A percentile compares a stretch with the other conserved stretches of the same genome.
Conservation (phyloP, 139 green algal genomes). For the Axilococcus clingmanii region DNA sequence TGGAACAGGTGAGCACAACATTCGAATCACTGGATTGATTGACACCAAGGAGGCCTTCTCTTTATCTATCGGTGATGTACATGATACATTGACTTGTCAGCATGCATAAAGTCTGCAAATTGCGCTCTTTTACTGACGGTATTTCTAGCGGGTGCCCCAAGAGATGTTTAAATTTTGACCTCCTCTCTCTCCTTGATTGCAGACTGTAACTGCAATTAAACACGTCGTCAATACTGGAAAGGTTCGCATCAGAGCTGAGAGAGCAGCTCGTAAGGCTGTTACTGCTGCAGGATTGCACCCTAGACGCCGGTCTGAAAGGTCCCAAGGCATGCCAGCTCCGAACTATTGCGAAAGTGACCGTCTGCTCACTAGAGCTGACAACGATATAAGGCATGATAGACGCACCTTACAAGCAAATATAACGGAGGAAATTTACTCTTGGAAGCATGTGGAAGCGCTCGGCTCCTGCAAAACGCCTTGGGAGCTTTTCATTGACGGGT, state of each 20-base stretch:
- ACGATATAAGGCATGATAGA: too few species aligned
- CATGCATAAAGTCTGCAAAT: too few species aligned
- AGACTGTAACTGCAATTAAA: constrained; percentile 14
- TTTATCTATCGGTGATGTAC: too few species aligned
- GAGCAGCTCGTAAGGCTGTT: background rate
- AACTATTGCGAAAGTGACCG: background rate
- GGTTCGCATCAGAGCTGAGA: background rate
- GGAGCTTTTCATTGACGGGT: constrained; percentile 24
- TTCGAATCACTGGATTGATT: background rate
- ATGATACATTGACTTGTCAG: too few species aligned
- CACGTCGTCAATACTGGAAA: background rate
- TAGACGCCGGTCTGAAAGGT: background rate
- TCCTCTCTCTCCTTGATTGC: background rate
- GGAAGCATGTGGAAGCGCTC: constrained; percentile 12
- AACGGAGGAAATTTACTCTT: constrained; percentile 12
- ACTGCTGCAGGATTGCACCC: background rate
- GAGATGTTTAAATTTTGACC: too few species aligned
- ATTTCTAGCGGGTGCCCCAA: too few species aligned
- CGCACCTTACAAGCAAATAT: constrained; percentile 1
- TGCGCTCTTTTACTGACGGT: too few species aligned
- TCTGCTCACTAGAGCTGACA: background rate
- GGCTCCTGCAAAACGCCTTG: constrained; percentile 6
- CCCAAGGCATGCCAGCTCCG: background rate
- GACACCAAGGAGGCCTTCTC: background rate
- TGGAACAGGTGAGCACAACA: constrained; percentile 1